Conservation (phyloP, 129 eudicot species). For the Flaveria linearis region DNA sequence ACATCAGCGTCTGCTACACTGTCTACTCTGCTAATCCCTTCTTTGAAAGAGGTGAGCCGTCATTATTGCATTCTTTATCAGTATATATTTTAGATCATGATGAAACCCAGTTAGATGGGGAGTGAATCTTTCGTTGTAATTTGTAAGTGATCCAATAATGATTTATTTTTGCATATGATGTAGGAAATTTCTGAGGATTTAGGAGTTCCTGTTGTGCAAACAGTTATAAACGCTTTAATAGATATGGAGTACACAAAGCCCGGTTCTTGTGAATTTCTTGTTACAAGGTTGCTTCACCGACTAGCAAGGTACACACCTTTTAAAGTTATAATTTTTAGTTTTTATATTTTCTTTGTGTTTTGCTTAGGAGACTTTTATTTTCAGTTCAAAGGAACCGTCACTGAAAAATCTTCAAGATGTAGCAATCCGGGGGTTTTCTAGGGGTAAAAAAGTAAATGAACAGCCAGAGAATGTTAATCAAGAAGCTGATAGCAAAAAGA, state of each 20-base stretch:
- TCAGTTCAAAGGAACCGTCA: conserved; percentile 81
- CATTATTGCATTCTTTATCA: neutral
- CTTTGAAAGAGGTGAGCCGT: conserved; percentile 69
- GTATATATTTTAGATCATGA: neutral
- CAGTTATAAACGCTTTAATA: conserved; percentile 51
- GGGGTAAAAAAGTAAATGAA: conserved; percentile 47
- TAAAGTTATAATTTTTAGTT: neutral
- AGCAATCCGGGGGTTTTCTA: conserved; percentile 56
- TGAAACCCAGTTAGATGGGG: neutral
- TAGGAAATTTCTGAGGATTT: conserved; percentile 66
- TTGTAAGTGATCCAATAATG: conserved; percentile 6
- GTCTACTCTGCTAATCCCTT: conserved; percentile 64
- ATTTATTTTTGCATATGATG: conserved; percentile 8
- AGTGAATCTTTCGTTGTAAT: conserved; percentile 1
- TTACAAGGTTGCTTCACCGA: conserved; percentile 79
- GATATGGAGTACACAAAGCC: conserved; percentile 77
- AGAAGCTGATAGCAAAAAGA: conserved; percentile 65
- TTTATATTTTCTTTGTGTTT: neutral
- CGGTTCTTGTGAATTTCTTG: conserved; percentile 69
- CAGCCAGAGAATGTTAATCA: conserved; percentile 48
- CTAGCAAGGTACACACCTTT: conserved; percentile 62
- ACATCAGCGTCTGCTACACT: conserved; percentile 60
- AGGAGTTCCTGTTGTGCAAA: conserved; percentile 54
- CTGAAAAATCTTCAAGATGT: conserved; percentile 65
- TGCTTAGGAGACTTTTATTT: conserved; percentile 13